A percentile compares a stretch with the other conserved stretches of the same genome.
Evolutionary conservation across 1,284 basidiomycete species (phyloP).

Genomic region (Mycena sp.): DNA sequence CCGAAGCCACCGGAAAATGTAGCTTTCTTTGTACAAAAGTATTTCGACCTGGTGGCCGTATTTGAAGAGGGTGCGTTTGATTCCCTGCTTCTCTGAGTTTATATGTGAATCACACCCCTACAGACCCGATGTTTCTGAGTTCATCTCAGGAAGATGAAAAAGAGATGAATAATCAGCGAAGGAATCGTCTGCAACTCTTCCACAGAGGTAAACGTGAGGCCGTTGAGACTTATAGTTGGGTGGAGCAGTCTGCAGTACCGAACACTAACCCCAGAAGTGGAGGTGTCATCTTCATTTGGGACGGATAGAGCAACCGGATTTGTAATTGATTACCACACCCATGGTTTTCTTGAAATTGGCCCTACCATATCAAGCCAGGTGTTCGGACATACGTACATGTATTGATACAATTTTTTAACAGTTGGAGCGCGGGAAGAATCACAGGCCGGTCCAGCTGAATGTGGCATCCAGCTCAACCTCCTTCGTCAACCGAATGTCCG

Average conservation of each 20-base stretch:
- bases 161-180: constrained; percentile 1
- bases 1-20: constrained; percentile 39
- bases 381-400: no score
- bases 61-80: constrained; percentile 44
- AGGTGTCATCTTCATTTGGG: constrained; percentile 20
- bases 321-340: no score
- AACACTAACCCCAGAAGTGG: background rate
- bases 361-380: no score
- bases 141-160: constrained; percentile 28
- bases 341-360: no score
- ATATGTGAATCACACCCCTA: background rate
- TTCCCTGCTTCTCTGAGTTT: background rate
- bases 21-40: constrained; percentile 47
- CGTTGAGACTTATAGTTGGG: constrained; percentile 18
- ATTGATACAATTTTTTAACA: no score
- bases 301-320: no score
- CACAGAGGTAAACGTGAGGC: background rate
- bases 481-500: constrained; percentile 46
- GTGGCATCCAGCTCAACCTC: constrained; percentile 43
- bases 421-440: no score
- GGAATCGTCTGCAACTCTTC: constrained; percentile 23
- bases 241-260: constrained; percentile 9
- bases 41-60: constrained; percentile 54
- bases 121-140: constrained; percentile 22
- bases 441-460: constrained; percentile 54